Evolutionary conservation across 306 rosid species (phyloP).

Genomic region (Begonia masoniana): DNA sequence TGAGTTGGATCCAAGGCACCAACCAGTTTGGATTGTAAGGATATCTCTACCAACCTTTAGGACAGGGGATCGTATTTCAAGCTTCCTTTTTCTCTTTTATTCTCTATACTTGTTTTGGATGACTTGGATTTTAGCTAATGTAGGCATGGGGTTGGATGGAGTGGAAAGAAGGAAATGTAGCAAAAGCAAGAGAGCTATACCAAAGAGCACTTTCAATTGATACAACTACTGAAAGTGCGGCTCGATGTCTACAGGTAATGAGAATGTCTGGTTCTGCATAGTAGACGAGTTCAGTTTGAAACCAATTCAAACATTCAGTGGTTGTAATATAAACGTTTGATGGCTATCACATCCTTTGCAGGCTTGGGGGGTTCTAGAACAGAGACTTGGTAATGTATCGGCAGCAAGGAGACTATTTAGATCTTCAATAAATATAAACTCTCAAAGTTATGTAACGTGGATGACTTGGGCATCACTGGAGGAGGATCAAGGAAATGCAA

Average conservation of each 20-base stretch:
- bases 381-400: conserved; percentile 62
- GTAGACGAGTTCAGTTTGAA: background rate
- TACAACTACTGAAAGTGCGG: conserved; percentile 69
- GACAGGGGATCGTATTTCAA: background rate
- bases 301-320: background rate
- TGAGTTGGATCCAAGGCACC: conserved; percentile 83
- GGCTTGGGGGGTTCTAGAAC: conserved; percentile 99
- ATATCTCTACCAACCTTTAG: background rate
- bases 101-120: background rate
- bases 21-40: conserved; percentile 96
- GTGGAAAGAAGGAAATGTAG: conserved; percentile 91
- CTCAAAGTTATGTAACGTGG: conserved; percentile 95
- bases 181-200: conserved; percentile 67
- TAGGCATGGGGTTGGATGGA: conserved; percentile 99
- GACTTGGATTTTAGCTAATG: conserved; percentile 14
- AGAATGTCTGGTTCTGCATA: background rate
- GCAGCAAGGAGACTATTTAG: conserved; percentile 77
- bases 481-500: conserved; percentile 82
- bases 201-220: conserved; percentile 51
- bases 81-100: background rate
- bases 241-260: conserved; percentile 93
- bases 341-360: conserved; percentile 9
- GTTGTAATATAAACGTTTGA: background rate
- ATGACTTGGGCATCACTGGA: conserved; percentile 92
- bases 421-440: conserved; percentile 67